phyloP scores from a whole-genome alignment of 1,139 yeast species.

The Lodderomyces parapsilosis region DNA sequence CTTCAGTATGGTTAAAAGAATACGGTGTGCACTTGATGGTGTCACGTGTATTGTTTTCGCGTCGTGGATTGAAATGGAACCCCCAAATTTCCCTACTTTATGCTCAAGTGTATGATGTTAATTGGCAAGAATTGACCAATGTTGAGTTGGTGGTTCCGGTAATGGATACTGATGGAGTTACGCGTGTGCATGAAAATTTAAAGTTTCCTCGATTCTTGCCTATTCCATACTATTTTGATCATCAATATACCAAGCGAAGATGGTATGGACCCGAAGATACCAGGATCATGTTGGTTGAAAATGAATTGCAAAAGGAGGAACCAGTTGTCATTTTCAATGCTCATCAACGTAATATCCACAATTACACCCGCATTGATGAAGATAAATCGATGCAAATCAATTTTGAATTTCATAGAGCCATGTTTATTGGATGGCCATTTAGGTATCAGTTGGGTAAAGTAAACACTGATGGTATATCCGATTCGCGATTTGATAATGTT shows the following conservation, averaged over 20 bases:
- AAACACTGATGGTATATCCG: slow-evolving; percentile 21
- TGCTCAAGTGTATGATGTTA: slow-evolving; percentile 29
- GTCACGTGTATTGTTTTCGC: slow-evolving; percentile 34
- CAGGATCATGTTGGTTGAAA: slow-evolving; percentile 33
- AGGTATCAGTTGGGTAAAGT: slow-evolving; percentile 29
- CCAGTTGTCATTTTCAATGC: slow-evolving; percentile 35
- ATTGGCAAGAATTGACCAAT: slow-evolving; percentile 31
- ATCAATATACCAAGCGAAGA: slow-evolving; percentile 15
- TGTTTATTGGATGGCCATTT: slow-evolving; percentile 33
- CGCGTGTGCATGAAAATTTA: slow-evolving; percentile 12
- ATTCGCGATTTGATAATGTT: slow-evolving; percentile 18
- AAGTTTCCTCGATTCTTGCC: slow-evolving; percentile 28
- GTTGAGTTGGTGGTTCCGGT: slow-evolving; percentile 23
- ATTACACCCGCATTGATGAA: not conserved
- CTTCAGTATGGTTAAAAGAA: slow-evolving; percentile 47
- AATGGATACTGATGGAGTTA: slow-evolving; percentile 3
- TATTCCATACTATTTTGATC: slow-evolving; percentile 23
- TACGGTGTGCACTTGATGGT: slow-evolving; percentile 48
- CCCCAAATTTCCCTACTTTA: slow-evolving; percentile 31
- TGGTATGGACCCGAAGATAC: slow-evolving; percentile 53
- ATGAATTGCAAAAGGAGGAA: slow-evolving; percentile 29
- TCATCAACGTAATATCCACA: slow-evolving; percentile 14
- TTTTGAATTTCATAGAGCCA: slow-evolving; percentile 20
- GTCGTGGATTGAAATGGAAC: slow-evolving; percentile 24
- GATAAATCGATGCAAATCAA: slow-evolving; percentile 11